Evolutionary conservation across 495 filamentous ascomycete genomes (phyloP).

Genomic region (Penicillium simplicissimum): DNA sequence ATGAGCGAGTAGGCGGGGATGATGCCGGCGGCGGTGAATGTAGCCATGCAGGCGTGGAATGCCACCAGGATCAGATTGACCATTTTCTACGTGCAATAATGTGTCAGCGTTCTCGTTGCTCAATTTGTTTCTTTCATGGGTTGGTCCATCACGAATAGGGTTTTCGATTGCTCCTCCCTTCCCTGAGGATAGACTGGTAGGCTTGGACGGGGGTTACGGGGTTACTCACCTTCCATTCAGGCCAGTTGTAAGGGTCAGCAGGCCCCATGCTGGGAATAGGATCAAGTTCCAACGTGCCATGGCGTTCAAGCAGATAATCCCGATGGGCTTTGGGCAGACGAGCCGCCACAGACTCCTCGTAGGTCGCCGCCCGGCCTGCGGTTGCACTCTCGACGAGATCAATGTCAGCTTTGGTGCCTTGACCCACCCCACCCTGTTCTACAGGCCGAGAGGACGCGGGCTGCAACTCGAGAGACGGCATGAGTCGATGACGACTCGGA

Average conservation of each 20-base stretch:
- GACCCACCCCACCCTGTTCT: constrained; percentile 14
- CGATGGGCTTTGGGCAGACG: constrained; percentile 42
- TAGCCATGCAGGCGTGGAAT: constrained; percentile 58
- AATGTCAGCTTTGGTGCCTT: constrained; percentile 30
- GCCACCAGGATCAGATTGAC: constrained; percentile 53
- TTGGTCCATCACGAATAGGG: background rate
- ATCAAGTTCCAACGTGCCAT: constrained; percentile 56
- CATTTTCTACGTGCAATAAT: constrained; percentile 46
- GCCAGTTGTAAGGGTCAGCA: constrained; percentile 60
- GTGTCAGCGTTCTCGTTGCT: constrained; percentile 12
- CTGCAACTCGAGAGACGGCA: constrained; percentile 32
- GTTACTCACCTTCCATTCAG: constrained; percentile 52
- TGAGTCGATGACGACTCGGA: too few species aligned
- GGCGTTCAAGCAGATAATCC: constrained; percentile 53
- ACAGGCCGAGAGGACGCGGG: constrained; percentile 21
- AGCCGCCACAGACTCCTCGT: constrained; percentile 34
- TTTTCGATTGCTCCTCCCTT: background rate
- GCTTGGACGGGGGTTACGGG: too few species aligned
- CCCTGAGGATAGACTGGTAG: background rate
- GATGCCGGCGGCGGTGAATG: constrained; percentile 55
- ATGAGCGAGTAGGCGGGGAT: constrained; percentile 53
- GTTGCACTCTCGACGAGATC: constrained; percentile 39
- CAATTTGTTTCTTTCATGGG: background rate
- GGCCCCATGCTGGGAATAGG: constrained; percentile 51
- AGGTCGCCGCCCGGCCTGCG: constrained; percentile 27